These are phyloP conservation scores for Fistulifera pelliculosa DNA, from an alignment of 108 stramenopile species.

Conservation along the genomic window DNA sequence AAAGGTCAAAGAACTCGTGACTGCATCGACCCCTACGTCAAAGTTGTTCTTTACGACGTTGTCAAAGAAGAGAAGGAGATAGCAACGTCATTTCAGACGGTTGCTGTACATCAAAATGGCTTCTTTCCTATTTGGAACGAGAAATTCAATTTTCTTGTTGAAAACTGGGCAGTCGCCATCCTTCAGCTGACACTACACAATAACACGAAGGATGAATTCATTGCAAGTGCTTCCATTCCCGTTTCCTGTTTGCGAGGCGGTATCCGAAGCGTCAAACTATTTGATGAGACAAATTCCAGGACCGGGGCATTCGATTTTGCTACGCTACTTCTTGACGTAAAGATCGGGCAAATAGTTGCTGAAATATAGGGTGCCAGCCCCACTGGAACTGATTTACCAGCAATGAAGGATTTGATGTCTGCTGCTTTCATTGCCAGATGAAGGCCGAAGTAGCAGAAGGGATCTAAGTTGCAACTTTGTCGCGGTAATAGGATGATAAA, in stretches of 20 bases:
- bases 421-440: too few relatives aligned
- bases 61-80: constrained; percentile 51
- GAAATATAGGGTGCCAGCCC: too few relatives aligned
- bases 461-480: too few relatives aligned
- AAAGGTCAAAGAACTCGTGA: constrained; percentile 57
- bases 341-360: constrained; percentile 14
- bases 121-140: constrained; percentile 74
- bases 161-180: constrained; percentile 59
- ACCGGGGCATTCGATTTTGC: constrained; percentile 82
- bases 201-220: constrained; percentile 49
- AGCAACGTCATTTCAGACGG: constrained; percentile 25
- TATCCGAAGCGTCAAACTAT: constrained; percentile 75
- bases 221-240: constrained; percentile 75
- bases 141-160: constrained; percentile 44
- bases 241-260: constrained; percentile 75
- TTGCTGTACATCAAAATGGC: constrained; percentile 48
- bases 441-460: too few relatives aligned
- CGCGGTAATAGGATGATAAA: too few relatives aligned
- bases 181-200: constrained; percentile 60
- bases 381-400: too few relatives aligned
- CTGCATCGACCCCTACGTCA: constrained; percentile 78
- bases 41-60: constrained; percentile 55
- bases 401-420: too few relatives aligned
- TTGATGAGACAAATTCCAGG: constrained; percentile 61
- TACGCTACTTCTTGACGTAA: constrained; percentile 58